Conservation (phyloP, 495 filamentous ascomycete genomes). For the Usnea hakonensis region DNA sequence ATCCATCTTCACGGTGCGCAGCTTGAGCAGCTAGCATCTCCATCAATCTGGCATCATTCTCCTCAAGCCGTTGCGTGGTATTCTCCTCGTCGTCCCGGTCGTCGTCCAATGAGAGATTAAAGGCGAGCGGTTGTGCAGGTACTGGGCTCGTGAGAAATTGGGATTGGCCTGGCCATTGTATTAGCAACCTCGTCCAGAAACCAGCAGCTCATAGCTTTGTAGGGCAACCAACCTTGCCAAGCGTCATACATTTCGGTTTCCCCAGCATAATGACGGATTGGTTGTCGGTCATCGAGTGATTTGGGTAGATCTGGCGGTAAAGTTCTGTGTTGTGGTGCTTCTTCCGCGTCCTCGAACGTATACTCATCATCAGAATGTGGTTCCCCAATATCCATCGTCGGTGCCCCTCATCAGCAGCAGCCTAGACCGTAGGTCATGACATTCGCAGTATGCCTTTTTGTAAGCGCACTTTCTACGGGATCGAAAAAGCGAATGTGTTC, state of each 20-base stretch:
- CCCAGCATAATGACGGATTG: conserved; percentile 45
- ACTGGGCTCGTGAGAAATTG: conserved; percentile 85
- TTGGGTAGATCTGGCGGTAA: conserved; percentile 84
- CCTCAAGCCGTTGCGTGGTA: conserved; percentile 52
- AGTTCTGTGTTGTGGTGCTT: conserved; percentile 32
- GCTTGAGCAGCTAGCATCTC: conserved; percentile 96
- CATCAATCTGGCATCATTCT: conserved; percentile 81
- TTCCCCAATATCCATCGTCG: conserved; percentile 18
- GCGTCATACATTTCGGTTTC: conserved; percentile 98
- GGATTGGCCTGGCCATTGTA: conserved; percentile 62
- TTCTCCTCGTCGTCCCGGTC: conserved; percentile 55
- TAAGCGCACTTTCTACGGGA: not conserved
- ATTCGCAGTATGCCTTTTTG: not conserved
- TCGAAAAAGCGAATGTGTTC: too few relatives aligned
- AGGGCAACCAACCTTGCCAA: conserved; percentile 72
- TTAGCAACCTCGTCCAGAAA: not conserved
- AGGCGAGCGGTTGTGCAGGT: conserved; percentile 70
- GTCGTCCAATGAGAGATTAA: conserved; percentile 78
- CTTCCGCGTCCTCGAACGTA: conserved; percentile 18
- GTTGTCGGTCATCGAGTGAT: conserved; percentile 80
- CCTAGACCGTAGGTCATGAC: not conserved
- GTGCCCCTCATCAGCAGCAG: not conserved
- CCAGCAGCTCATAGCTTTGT: not conserved
- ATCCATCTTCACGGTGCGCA: conserved; percentile 64
- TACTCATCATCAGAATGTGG: conserved; percentile 10